These are phyloP conservation scores for Saturnispora mendoncae DNA, from an alignment of 805 yeast species.

Conservation along the genomic window DNA sequence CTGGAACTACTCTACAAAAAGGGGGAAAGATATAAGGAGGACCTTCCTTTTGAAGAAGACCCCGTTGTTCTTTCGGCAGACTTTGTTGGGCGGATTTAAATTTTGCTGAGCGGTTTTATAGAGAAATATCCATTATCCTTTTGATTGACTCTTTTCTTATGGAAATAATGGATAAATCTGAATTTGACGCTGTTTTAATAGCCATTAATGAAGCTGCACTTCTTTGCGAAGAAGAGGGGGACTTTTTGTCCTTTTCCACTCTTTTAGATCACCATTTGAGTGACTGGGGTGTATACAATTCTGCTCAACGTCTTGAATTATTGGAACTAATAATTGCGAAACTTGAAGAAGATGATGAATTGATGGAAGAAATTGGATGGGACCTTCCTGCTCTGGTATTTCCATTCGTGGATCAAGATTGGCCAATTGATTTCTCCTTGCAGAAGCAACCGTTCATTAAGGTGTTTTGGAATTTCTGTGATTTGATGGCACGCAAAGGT, in stretches of 20 bases:
- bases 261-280: constrained; percentile 53
- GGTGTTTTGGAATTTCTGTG: constrained; percentile 42
- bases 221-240: constrained; percentile 37
- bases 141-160: no score
- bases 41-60: neutral
- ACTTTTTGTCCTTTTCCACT: constrained; percentile 65
- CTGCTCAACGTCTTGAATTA: constrained; percentile 42
- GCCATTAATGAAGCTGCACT: constrained; percentile 21
- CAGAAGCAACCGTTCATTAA: constrained; percentile 32
- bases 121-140: no score
- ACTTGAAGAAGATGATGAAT: constrained; percentile 36
- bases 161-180: neutral
- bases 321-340: constrained; percentile 38
- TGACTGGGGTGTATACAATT: constrained; percentile 37
- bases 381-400: constrained; percentile 71
- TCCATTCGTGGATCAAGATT: constrained; percentile 37
- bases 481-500: constrained; percentile 56
- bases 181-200: constrained; percentile 5
- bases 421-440: constrained; percentile 27
- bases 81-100: neutral
- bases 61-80: neutral
- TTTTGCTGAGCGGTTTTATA: neutral
- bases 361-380: constrained; percentile 76
- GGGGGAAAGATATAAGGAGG: neutral
- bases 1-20: no score